Evolutionary conservation across 2,329 filamentous ascomycete genomes (phyloP), one percentile per base, ranked within the genome.

Genomic region (Colletotrichum sp.): DNA sequence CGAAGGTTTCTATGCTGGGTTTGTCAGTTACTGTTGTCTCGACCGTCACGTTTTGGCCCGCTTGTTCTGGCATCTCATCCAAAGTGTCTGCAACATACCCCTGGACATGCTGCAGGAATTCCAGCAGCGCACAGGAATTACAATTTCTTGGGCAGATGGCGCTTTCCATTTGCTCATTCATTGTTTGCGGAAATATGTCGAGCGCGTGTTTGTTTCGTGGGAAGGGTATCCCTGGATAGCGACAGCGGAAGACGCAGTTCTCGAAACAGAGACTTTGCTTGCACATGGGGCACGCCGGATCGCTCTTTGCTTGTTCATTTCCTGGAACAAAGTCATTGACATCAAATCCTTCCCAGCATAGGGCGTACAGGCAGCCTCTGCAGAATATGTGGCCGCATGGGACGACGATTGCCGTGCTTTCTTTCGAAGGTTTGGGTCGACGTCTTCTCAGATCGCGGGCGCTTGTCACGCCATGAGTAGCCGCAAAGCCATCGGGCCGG

Each of bases 371-470:
- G 18, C 70, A 73, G 13, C 14, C 21, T 62, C 34, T 73, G 18
- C 70, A 73, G 16, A 73, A 52, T 16, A 73, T 69, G 36, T 73
- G 70, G 38, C 48, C 70, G 34, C 70, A 73, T 13, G 70, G 70
- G 13, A 68, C 7, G 14, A 73, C 30, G 12, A 62, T 69, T 21
- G 70, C 70, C 7, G 38, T 26, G 16, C 34, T 12, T 14, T 28
- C 55, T 9, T 26, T 26, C 1, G 30, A n/a, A 6, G 5, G 14
- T 18, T 62, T 10, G 12, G 58, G 58, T 13, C 58, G 7, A 62
- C 30, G 30, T 21, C 18, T 32, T 62, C 32, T 34, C 32, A 62
- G 12, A 1, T 62, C 18, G 12, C 32, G 12, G 30, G 58, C 58
- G 32, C 30, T 34, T 21, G 32, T 21, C 28, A 62, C 30, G 10